These are phyloP conservation scores for Rhizophora apiculata DNA, from an alignment of 345 rosid species.

Conservation along the genomic window DNA sequence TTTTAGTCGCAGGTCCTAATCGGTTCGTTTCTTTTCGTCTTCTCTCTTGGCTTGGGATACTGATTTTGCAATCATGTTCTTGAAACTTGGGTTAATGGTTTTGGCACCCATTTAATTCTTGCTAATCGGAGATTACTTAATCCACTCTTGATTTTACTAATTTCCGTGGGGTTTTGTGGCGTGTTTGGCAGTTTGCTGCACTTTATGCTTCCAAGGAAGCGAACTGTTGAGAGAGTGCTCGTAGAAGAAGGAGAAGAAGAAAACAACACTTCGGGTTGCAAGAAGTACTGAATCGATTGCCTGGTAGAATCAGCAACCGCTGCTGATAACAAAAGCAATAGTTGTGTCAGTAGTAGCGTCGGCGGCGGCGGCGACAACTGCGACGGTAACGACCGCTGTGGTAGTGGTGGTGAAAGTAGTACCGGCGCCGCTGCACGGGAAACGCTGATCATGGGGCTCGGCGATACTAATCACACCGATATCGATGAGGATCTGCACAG, in stretches of 20 bases:
- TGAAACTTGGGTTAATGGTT: constrained; percentile 26
- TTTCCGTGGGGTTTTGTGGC: constrained; percentile 41
- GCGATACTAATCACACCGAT: constrained; percentile 60
- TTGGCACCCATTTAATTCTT: constrained; percentile 22
- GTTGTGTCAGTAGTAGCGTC: neutral
- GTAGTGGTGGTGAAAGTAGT: constrained; percentile 6
- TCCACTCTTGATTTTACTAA: constrained; percentile 24
- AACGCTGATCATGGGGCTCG: constrained; percentile 61
- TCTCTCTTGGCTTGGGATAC: constrained; percentile 9
- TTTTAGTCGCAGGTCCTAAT: constrained; percentile 40
- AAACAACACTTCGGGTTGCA: constrained; percentile 21
- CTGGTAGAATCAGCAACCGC: constrained; percentile 20
- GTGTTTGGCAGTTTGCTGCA: constrained; percentile 55
- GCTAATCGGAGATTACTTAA: neutral
- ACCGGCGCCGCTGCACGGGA: too few species aligned
- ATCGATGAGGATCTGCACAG: constrained; percentile 99
- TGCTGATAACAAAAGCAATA: constrained; percentile 18
- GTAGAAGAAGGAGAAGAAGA: constrained; percentile 40
- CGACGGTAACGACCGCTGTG: constrained; percentile 19
- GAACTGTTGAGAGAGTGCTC: constrained; percentile 56
- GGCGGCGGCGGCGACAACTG: constrained; percentile 16
- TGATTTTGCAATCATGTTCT: constrained; percentile 23
- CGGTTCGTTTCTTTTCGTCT: constrained; percentile 44
- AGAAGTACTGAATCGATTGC: constrained; percentile 54
- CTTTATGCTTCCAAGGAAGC: constrained; percentile 97